These are phyloP conservation scores for Arbutus unedo DNA, from an alignment of 148 eudicot genomes.

Conservation along the genomic window DNA sequence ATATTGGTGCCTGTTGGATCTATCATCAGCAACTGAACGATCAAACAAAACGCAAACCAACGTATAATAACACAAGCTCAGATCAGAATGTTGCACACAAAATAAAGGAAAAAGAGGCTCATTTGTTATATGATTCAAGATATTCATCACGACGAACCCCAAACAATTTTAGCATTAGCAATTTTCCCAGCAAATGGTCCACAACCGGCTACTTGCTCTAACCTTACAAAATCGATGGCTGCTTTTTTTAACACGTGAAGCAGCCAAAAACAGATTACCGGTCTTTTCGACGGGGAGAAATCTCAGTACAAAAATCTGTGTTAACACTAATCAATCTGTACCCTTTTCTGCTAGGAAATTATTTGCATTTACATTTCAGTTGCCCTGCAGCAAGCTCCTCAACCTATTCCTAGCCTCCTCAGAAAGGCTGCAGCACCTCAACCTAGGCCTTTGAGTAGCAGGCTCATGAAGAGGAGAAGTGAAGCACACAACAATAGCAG, in stretches of 20 bases:
- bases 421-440: conserved; percentile 37
- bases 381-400: conserved; percentile 35
- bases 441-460: conserved; percentile 29
- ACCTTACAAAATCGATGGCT: conserved; percentile 17
- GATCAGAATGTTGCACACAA: not conserved
- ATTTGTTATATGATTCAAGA: not conserved
- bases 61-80: not conserved
- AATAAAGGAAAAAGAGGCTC: not conserved
- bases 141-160: not conserved
- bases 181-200: not conserved
- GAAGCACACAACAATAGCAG: conserved; percentile 53
- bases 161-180: not conserved
- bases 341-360: not conserved
- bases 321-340: not conserved
- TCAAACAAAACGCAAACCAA: not conserved
- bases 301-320: not conserved
- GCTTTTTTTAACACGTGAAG: conserved; percentile 18
- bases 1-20: not conserved
- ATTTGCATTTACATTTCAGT: conserved; percentile 19
- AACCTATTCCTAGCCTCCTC: conserved; percentile 43
- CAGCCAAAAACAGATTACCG: conserved; percentile 8
- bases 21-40: no score
- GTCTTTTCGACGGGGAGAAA: not conserved
- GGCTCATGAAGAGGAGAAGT: conserved; percentile 24
- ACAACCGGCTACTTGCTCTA: not conserved